Base-by-base conservation (phyloP, 1,284 basidiomycete species). In the Mycosarcoma maydis region DNA sequence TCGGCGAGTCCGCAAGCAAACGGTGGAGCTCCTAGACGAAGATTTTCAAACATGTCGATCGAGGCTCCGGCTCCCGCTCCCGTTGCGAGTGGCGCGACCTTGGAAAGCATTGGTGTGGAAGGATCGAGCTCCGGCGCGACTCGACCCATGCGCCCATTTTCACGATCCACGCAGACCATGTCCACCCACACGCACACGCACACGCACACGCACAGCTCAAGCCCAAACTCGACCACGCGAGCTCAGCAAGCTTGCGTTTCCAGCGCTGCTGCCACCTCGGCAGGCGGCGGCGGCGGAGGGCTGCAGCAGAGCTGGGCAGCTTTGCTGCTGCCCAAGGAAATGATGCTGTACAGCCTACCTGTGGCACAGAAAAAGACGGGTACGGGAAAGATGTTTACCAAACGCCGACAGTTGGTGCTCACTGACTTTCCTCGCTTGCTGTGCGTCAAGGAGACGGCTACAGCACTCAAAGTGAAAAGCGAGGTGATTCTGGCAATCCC, bases 351-450 rank as follows among this genome's bases (percentile, higher is more conserved):
- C 38, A 68, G 64, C 9, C 39, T 69, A 16, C 77, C 77, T 14
- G 72, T 79, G 17, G 45, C 73, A n/a, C 72, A 77, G 9, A 61
- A 65, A n/a, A 73, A 67, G 54, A 71, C 74, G 10, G 77, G 76
- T 1, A 44, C 75, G 3, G 72, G 73, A 2, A 70, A 72, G 38
- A 76, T 77, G 57, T 85, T 77, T 56, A 83, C 60, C 48, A 85
- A 74, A 71, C 84, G 84, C 33, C 82, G 84, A 4, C 83, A 84
- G 38, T 78, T 86, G 36, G 80, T 86, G 26, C 73, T 86, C 3
- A 86, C 86, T 16, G 85, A 85, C 66, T 83, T 85, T 45, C 85
- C 85, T 4, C 79, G 86, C 6, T 75, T 86, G n/a, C 76, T 86
- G 9, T 84, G 83, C 50, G 83, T 85, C 73, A 85, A 85, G 66